Conservation (phyloP, 2,329 filamentous ascomycete genomes). For the Talaromyces rugulosus region DNA sequence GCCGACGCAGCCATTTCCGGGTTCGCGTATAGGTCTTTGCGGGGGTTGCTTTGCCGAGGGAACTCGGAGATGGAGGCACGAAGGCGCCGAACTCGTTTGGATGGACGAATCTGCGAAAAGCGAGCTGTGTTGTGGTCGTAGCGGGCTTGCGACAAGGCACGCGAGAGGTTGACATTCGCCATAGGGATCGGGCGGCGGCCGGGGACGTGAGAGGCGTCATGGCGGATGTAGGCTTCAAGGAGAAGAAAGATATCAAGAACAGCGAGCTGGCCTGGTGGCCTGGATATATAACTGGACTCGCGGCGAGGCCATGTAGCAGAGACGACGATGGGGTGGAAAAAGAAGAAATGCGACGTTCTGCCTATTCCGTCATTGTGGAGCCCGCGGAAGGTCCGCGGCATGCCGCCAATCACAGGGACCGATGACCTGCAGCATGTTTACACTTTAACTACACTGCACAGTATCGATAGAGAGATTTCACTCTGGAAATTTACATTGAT, state of each 20-base stretch:
- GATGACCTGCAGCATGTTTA: background rate
- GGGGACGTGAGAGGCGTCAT: conserved; percentile 1
- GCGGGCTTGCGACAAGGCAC: conserved; percentile 1
- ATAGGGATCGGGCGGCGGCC: conserved; percentile 4
- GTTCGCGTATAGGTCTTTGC: conserved; percentile 68
- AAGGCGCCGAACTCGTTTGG: conserved; percentile 58
- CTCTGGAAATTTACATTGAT: too few species aligned
- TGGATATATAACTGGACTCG: background rate
- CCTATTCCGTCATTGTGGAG: background rate
- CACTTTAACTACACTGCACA: background rate
- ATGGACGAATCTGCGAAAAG: conserved; percentile 26
- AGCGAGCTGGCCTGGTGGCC: background rate
- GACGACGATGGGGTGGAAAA: background rate
- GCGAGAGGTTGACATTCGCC: conserved; percentile 4
- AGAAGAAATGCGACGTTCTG: background rate
- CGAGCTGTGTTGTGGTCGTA: conserved; percentile 8
- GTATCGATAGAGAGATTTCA: too few species aligned
- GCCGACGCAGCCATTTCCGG: conserved; percentile 71
- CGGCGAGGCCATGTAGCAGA: background rate
- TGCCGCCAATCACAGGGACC: background rate
- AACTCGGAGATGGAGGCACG: conserved; percentile 71
- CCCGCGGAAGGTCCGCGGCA: background rate
- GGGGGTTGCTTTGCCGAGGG: conserved; percentile 66
- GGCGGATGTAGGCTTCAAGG: background rate
- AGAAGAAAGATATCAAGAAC: background rate